Conservation (phyloP, 2,329 filamentous ascomycete genomes). For the Aciculosporium take region DNA sequence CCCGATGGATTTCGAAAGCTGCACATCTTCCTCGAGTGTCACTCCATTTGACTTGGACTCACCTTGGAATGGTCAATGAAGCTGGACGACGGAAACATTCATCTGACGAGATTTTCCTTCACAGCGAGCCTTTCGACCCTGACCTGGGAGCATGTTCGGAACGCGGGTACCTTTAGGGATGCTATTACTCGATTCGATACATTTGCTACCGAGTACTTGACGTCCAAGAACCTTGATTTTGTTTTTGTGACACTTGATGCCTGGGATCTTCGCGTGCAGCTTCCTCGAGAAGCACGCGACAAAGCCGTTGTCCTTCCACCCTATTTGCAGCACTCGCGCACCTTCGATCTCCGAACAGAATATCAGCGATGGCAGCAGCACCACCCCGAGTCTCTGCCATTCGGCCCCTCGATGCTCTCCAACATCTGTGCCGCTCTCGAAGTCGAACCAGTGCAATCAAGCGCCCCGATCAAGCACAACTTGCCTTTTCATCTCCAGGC, state of each 20-base stretch:
- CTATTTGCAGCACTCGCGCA: slow-evolving; percentile 94
- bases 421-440: slow-evolving; percentile 98
- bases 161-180: slow-evolving; percentile 92
- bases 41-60: not conserved
- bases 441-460: slow-evolving; percentile 94
- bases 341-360: slow-evolving; percentile 91
- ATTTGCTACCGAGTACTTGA: slow-evolving; percentile 83
- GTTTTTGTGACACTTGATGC: slow-evolving; percentile 97
- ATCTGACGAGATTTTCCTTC: slow-evolving; percentile 7
- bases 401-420: slow-evolving; percentile 84
- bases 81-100: not conserved
- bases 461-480: slow-evolving; percentile 97
- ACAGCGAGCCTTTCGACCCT: slow-evolving; percentile 90
- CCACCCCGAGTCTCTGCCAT: slow-evolving; percentile 92
- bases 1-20: not conserved
- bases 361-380: slow-evolving; percentile 98
- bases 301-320: slow-evolving; percentile 94
- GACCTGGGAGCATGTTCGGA: slow-evolving; percentile 97
- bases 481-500: slow-evolving; percentile 95
- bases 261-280: slow-evolving; percentile 95
- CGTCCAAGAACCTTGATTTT: slow-evolving; percentile 85
- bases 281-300: slow-evolving; percentile 92
- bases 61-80: not conserved
- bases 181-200: slow-evolving; percentile 89
- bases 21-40: not conserved